phyloP scores from a whole-genome alignment of 1,139 yeast genomes.

The Taiozyma onychis region DNA sequence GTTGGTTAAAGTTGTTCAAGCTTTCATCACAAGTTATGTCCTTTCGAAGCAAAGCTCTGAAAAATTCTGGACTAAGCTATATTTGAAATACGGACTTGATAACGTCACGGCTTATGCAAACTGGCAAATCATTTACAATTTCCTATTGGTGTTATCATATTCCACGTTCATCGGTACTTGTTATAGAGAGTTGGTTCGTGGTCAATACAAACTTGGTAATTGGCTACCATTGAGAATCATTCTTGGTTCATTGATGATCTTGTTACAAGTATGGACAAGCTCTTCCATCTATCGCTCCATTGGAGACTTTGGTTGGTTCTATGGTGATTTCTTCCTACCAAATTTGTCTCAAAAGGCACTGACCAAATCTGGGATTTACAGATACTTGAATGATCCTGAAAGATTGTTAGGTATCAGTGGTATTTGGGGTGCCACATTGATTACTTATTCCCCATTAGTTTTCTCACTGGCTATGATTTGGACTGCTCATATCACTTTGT shows the following conservation, averaged over 20 bases:
- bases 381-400: constrained; percentile 83
- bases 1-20: constrained; percentile 46
- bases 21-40: constrained; percentile 46
- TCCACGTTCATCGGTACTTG: constrained; percentile 30
- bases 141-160: constrained; percentile 38
- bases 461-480: constrained; percentile 55
- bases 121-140: constrained; percentile 71
- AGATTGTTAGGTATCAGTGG: constrained; percentile 80
- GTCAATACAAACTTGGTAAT: constrained; percentile 28
- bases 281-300: constrained; percentile 65
- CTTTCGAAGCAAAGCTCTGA: constrained; percentile 56
- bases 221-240: constrained; percentile 55
- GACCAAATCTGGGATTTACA: constrained; percentile 79
- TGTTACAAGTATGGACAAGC: constrained; percentile 70
- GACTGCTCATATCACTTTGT: constrained; percentile 61
- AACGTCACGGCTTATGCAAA: constrained; percentile 66
- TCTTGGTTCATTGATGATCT: constrained; percentile 47
- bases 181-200: constrained; percentile 31
- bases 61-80: constrained; percentile 63
- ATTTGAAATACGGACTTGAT: constrained; percentile 61
- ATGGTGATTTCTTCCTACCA: constrained; percentile 80
- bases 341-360: constrained; percentile 39
- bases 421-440: constrained; percentile 70
- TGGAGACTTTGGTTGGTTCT: constrained; percentile 87
- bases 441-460: constrained; percentile 56